These are phyloP conservation scores for Colletotrichum euphorbiae DNA, from an alignment of 2,329 filamentous ascomycete species.

Conservation along the genomic window DNA sequence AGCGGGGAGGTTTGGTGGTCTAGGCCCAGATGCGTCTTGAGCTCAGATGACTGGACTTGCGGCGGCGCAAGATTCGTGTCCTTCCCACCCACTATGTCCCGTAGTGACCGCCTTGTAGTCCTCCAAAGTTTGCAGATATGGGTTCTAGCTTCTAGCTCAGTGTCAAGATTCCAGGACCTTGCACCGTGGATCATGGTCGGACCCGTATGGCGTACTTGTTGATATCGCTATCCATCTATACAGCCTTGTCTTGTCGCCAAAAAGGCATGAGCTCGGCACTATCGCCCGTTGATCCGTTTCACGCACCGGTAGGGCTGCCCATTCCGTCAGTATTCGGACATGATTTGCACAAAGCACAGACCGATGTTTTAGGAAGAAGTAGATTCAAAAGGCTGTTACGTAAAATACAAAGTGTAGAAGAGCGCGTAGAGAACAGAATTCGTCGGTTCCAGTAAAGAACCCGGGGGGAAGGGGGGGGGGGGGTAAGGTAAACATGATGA, in stretches of 20 bases:
- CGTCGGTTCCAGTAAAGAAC: background rate
- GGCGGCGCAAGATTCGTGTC: too few relatives aligned
- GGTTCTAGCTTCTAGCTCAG: too few relatives aligned
- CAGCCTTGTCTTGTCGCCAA: background rate
- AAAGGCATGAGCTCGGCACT: background rate
- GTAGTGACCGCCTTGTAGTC: too few relatives aligned
- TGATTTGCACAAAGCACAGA: constrained; percentile 2
- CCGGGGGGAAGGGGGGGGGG: too few relatives aligned
- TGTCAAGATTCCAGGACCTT: background rate
- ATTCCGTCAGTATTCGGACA: background rate
- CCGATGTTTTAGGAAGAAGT: background rate
- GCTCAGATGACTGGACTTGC: background rate
- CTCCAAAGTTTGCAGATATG: too few relatives aligned
- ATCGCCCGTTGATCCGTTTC: constrained; percentile 1
- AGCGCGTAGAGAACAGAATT: background rate
- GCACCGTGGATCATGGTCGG: constrained; percentile 1
- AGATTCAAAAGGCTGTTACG: constrained; percentile 9
- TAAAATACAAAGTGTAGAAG: constrained; percentile 11
- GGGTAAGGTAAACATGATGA: too few relatives aligned
- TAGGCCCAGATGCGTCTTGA: background rate
- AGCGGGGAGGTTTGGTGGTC: background rate
- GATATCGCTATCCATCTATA: background rate
- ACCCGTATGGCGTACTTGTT: constrained; percentile 4
- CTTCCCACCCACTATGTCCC: too few relatives aligned
- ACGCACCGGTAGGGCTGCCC: constrained; percentile 6